Conservation (phyloP, 192 early-diverging fungal genomes). For the Linderina pennispora region DNA sequence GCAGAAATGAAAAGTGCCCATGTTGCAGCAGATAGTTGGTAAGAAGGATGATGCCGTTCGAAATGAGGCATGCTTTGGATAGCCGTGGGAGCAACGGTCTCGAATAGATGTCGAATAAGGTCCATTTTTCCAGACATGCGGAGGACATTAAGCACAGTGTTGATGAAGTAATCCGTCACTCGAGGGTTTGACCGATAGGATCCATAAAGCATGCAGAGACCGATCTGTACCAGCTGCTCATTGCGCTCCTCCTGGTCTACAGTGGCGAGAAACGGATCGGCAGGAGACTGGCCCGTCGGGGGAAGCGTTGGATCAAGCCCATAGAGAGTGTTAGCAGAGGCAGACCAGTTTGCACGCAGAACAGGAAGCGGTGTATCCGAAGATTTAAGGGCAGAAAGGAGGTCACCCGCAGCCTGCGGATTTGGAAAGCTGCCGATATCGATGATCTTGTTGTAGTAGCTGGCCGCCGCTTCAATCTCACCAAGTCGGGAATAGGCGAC, state of each 20-base stretch:
- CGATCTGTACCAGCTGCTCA: constrained; percentile 24
- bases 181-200: constrained; percentile 8
- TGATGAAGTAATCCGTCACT: constrained; percentile 31
- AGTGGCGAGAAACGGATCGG: constrained; percentile 17
- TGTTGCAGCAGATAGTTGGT: constrained; percentile 13
- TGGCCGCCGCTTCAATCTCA: constrained; percentile 24
- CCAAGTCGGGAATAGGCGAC: constrained; percentile 8
- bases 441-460: constrained; percentile 22
- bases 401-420: constrained; percentile 5
- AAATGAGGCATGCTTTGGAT: constrained; percentile 16
- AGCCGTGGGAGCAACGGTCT: constrained; percentile 14
- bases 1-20: constrained; percentile 27
- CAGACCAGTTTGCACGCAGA: constrained; percentile 11
- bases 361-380: constrained; percentile 14
- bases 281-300: constrained; percentile 11
- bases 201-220: constrained; percentile 33
- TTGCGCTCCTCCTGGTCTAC: constrained; percentile 1
- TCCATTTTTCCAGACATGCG: constrained; percentile 6
- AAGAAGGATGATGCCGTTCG: constrained; percentile 10
- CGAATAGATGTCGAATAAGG: constrained; percentile 23
- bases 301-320: constrained; percentile 27
- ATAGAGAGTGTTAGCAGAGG: not conserved
- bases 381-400: constrained; percentile 9
- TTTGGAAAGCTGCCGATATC: constrained; percentile 16
- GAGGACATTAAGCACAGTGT: constrained; percentile 12